A percentile compares a stretch with the other conserved stretches of the same genome.
These are phyloP conservation scores for Leccinellum rugosiceps DNA, from an alignment of 768 basidiomycete species.

Conservation along the genomic window DNA sequence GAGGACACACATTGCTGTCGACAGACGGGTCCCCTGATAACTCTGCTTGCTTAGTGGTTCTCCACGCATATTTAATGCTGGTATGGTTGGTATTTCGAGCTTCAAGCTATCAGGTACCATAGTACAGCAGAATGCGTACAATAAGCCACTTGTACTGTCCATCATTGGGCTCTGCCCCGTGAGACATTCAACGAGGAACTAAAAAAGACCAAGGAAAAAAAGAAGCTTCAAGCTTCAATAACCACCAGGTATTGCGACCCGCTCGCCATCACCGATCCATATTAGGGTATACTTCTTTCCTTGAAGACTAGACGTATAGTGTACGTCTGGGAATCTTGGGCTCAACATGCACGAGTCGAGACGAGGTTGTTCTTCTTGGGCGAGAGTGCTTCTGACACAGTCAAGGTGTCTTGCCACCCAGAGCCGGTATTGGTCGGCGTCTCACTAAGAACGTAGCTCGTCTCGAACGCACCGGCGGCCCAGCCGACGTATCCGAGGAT, in stretches of 20 bases:
- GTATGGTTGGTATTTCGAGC: neutral
- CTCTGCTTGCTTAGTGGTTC: slow-evolving; percentile 2
- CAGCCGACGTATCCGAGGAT: slow-evolving; percentile 56
- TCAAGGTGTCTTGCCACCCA: slow-evolving; percentile 36
- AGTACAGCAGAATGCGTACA: neutral
- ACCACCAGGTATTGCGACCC: neutral
- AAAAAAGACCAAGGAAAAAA: neutral
- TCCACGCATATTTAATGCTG: neutral
- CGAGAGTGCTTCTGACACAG: slow-evolving; percentile 34
- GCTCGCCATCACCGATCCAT: neutral
- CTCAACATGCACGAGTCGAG: neutral
- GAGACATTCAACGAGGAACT: neutral
- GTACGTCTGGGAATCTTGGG: neutral
- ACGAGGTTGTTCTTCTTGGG: slow-evolving; percentile 14
- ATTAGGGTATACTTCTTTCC: neutral
- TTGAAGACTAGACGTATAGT: neutral
- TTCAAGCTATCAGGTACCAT: neutral
- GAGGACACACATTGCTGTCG: slow-evolving; percentile 4
- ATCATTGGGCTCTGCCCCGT: neutral
- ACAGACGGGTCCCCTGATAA: neutral
- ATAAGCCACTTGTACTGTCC: neutral
- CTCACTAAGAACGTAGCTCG: slow-evolving; percentile 34
- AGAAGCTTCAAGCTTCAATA: neutral
- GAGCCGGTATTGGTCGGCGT: slow-evolving; percentile 29
- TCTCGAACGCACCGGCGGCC: slow-evolving; percentile 55